A percentile compares a stretch with the other conserved stretches of the same genome.
These are phyloP conservation scores for Ploettnerulaceae sp. DNA, from an alignment of 2,329 filamentous ascomycete species.

Conservation along the genomic window DNA sequence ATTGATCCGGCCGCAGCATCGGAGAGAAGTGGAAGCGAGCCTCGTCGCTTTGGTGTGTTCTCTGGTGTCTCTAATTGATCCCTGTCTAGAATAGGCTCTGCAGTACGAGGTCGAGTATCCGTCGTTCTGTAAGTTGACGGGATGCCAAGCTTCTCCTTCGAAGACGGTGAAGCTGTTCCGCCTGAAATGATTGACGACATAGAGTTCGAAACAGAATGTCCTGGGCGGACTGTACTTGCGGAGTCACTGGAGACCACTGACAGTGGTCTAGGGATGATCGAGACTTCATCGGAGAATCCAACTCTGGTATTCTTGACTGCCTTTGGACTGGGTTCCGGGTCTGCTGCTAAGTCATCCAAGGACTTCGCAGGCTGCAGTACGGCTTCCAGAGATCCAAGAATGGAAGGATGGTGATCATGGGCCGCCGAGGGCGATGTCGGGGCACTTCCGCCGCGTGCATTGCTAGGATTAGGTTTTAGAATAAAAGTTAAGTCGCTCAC, in stretches of 20 bases:
- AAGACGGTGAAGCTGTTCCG: conserved; percentile 40
- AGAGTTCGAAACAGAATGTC: conserved; percentile 72
- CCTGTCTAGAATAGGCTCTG: conserved; percentile 60
- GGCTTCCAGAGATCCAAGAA: conserved; percentile 24
- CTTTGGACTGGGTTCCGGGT: conserved; percentile 18
- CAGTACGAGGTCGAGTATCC: conserved; percentile 61
- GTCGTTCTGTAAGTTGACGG: conserved; percentile 38
- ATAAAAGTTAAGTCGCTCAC: conserved; percentile 73
- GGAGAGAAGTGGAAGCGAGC: conserved; percentile 53
- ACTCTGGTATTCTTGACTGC: conserved; percentile 56
- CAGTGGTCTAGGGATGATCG: conserved; percentile 76
- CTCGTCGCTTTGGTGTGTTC: conserved; percentile 40
- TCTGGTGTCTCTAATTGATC: conserved; percentile 38
- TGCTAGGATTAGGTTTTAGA: conserved; percentile 42
- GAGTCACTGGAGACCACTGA: conserved; percentile 83
- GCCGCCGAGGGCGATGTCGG: conserved; percentile 43
- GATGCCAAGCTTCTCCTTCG: conserved; percentile 39
- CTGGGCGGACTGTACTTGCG: conserved; percentile 61
- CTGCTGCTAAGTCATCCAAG: conserved; percentile 8
- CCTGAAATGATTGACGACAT: conserved; percentile 73
- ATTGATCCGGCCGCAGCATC: conserved; percentile 31
- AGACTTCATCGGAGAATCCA: conserved; percentile 77
- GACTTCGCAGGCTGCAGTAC: conserved; percentile 18
- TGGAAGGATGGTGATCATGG: conserved; percentile 16
- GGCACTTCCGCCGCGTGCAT: conserved; percentile 28